Evolutionary conservation across 106 monocot genomes (phyloP), one percentile per base, ranked within the genome.

Genomic region (Dendrobium catenatum): DNA sequence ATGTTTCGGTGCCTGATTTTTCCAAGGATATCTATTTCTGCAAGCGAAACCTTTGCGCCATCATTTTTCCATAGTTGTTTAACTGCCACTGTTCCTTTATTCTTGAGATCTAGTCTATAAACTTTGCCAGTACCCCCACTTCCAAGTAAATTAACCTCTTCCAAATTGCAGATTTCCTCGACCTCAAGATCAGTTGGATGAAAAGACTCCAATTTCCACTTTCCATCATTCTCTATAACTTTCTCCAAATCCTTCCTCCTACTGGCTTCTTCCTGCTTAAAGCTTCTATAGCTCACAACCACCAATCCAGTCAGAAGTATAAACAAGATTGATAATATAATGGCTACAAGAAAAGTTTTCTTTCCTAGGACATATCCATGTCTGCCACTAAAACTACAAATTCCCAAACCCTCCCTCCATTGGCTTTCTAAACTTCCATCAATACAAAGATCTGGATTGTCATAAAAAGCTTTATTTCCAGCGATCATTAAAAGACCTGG

Each of bases 1-100:
- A 93, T 90, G 58, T 96, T 93, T 41, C 79, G 84, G 74, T 96
- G 96, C 81, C 90, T 85, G 29, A 96, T 87, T 78, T 87, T 93
- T 29, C 87, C 82, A 72, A 96, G 47, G 27, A 90, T 96, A 9
- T 78, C 88, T 33, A 90, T 93, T 78, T 96, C 96, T 9, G 85
- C 82, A 54, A 78, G 58, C 80, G 84, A 76, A 24, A 78, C 82
- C 41, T 83, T 79, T n/a, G 79, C 84, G 41, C 84, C 84, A 68
- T 48, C 80, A 41, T 86, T 83, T 68, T 88, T 87, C 83, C 85
- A 82, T 29, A 96, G 74, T 75, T 89, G 84, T 58, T 96, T 96
- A 61, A 96, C 96, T 4, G 93, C 93, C 56, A 91, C 86, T 40
- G 77, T 79, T 20, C 87, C 88, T 24, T 86, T 73, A 44, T 82